These are phyloP conservation scores for Trichoderma atrobrunneum DNA, from an alignment of 2,329 filamentous ascomycete species.

Conservation along the genomic window DNA sequence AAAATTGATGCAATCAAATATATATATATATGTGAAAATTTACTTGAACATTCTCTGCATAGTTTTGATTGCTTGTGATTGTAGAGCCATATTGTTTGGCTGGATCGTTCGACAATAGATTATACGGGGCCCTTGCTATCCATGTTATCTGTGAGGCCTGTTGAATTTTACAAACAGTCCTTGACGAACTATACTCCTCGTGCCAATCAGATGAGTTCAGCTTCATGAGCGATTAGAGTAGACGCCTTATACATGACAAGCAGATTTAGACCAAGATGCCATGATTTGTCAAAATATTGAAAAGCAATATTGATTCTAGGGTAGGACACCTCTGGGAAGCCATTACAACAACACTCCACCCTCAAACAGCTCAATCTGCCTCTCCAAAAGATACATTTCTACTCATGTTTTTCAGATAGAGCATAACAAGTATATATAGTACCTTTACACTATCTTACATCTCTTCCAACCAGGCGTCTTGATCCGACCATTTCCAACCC, in stretches of 20 bases:
- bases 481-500: not conserved
- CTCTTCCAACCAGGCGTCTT: not conserved
- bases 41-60: not conserved
- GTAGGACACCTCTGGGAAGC: not conserved
- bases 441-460: conserved; percentile 20
- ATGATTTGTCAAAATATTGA: not conserved
- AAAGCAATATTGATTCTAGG: not conserved
- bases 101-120: not conserved
- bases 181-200: not conserved
- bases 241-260: not conserved
- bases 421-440: conserved; percentile 11
- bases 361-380: not conserved
- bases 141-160: not conserved
- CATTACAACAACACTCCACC: too few relatives aligned
- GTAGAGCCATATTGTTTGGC: not conserved
- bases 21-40: not conserved
- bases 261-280: not conserved
- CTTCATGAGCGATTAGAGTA: fast-evolving
- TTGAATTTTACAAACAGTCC: not conserved
- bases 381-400: not conserved
- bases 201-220: not conserved
- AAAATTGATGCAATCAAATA: conserved; percentile 8
- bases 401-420: not conserved
- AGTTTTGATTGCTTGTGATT: not conserved
- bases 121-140: not conserved